phyloP scores from a whole-genome alignment of 441 rosid genomes.

The Adansonia madagascariensis region DNA sequence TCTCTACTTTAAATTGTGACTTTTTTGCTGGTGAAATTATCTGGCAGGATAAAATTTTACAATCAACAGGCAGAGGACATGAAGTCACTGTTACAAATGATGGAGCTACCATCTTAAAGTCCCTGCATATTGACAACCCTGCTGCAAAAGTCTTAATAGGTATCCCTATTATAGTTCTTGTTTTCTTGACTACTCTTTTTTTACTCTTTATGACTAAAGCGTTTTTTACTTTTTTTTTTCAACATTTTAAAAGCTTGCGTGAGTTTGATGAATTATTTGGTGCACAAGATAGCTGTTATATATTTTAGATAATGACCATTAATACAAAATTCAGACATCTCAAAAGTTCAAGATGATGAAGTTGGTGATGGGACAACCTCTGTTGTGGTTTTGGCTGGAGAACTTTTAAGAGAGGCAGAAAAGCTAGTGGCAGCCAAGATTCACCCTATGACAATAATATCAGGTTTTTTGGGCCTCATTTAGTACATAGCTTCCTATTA shows the following conservation, averaged over 20 bases:
- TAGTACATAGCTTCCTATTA: conserved; percentile 3
- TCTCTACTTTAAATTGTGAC: neutral
- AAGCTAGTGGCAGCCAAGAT: conserved; percentile 89
- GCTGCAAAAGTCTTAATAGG: conserved; percentile 98
- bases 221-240: neutral
- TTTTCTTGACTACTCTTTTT: neutral
- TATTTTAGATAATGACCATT: conserved; percentile 31
- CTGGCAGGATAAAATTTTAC: conserved; percentile 85
- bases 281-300: neutral
- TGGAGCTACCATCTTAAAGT: conserved; percentile 95
- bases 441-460: conserved; percentile 95
- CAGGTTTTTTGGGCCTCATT: conserved; percentile 50
- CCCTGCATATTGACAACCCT: conserved; percentile 91
- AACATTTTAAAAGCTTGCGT: neutral
- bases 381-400: conserved; percentile 97
- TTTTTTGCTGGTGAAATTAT: conserved; percentile 22
- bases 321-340: conserved; percentile 57
- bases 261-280: neutral
- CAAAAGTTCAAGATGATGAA: conserved; percentile 99
- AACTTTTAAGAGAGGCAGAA: conserved; percentile 96
- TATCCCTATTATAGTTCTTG: conserved; percentile 44
- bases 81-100: conserved; percentile 89
- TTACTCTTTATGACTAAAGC: neutral
- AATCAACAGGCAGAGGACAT: conserved; percentile 89
- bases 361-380: conserved; percentile 99